Conservation (phyloP, 805 yeast species). For the Wickerhamomyces strasburgensis region DNA sequence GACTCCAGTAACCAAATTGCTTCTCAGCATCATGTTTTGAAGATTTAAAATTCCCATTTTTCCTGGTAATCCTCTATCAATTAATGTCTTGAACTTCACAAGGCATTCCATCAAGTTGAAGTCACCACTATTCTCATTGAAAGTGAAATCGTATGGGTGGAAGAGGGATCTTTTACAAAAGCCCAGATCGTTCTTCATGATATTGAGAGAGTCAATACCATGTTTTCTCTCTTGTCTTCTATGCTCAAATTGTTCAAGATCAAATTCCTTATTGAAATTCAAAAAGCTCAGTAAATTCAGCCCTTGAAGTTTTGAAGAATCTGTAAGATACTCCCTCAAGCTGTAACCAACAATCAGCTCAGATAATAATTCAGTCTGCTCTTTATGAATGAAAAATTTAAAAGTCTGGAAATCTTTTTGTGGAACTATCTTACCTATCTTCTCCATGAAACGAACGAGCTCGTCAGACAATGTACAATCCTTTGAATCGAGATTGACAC, state of each 20-base stretch:
- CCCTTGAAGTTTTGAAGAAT: too few species aligned
- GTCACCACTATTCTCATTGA: constrained; percentile 5
- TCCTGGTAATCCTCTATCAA: constrained; percentile 4
- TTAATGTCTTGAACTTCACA: constrained; percentile 1
- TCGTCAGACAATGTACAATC: constrained; percentile 4
- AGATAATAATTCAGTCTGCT: background rate
- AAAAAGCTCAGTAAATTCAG: too few species aligned
- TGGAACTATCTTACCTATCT: background rate
- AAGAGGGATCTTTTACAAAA: constrained; percentile 6
- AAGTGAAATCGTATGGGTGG: constrained; percentile 12
- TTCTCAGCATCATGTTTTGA: constrained; percentile 17
- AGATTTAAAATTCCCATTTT: constrained; percentile 10
- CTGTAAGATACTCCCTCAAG: too few species aligned
- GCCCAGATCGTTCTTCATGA: background rate
- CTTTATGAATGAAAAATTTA: constrained; percentile 8
- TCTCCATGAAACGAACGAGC: constrained; percentile 2
- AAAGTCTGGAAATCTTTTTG: background rate
- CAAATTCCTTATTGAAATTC: too few species aligned
- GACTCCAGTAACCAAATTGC: constrained; percentile 8
- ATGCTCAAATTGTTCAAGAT: too few species aligned
- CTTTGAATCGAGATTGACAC: constrained; percentile 8
- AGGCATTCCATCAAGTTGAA: constrained; percentile 6
- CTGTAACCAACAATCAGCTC: background rate
- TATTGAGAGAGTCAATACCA: too few species aligned
- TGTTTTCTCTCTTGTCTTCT: too few species aligned